These are phyloP conservation scores for Crithidia brevicula DNA, from an alignment of 208 protist species.

Conservation along the genomic window DNA sequence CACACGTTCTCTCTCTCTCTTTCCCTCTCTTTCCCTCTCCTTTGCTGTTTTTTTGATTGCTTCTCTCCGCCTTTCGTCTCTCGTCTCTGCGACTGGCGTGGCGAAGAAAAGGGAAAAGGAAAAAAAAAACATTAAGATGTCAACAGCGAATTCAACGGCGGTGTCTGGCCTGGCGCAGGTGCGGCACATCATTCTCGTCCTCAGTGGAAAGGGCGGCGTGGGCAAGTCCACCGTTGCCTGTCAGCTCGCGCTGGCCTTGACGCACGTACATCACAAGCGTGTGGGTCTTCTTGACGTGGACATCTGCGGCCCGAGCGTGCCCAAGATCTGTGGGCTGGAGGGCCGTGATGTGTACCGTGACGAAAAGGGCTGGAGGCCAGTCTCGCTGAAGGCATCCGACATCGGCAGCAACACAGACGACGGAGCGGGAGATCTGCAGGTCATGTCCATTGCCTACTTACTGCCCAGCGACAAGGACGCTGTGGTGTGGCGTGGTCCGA, in stretches of 20 bases:
- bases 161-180: conserved; percentile 60
- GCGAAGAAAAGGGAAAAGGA: too few species aligned
- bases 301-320: conserved; percentile 94
- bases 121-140: not conserved
- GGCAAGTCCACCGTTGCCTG: conserved; percentile 98
- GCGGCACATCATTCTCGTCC: conserved; percentile 97
- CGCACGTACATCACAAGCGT: conserved; percentile 65
- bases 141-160: not conserved
- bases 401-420: not conserved
- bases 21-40: not conserved
- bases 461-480: conserved; percentile 95
- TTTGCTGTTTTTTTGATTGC: not conserved
- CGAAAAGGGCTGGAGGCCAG: conserved; percentile 84
- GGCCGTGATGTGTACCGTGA: conserved; percentile 86
- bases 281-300: conserved; percentile 94
- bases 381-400: conserved; percentile 45
- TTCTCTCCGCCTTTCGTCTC: not conserved
- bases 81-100: too few species aligned
- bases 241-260: conserved; percentile 95
- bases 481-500: conserved; percentile 98
- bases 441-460: conserved; percentile 99
- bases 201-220: conserved; percentile 99
- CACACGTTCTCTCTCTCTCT: conserved; percentile 6
- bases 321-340: conserved; percentile 97
- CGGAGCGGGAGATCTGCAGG: conserved; percentile 50